Conservation (phyloP, 2,329 filamentous ascomycete species). For the Phoma sp. region DNA sequence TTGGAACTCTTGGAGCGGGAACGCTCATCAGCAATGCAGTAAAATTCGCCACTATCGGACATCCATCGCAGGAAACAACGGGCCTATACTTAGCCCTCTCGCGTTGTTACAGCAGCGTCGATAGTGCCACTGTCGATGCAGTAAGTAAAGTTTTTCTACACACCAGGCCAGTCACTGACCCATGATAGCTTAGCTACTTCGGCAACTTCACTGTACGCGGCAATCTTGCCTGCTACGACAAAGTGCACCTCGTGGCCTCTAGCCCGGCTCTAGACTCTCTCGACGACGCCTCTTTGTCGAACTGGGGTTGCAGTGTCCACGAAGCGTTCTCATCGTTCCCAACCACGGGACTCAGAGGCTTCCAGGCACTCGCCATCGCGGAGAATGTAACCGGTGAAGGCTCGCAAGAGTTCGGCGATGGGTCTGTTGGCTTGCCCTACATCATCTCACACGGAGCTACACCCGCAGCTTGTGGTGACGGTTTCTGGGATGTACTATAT, state of each 20-base stretch:
- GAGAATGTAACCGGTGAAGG: background rate
- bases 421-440: background rate
- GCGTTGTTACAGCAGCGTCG: background rate
- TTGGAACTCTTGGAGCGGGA: background rate
- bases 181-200: background rate
- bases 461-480: background rate
- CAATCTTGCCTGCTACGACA: background rate
- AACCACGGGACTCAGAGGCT: background rate
- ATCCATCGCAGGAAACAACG: background rate
- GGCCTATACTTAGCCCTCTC: background rate
- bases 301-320: background rate
- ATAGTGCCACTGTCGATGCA: background rate
- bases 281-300: background rate
- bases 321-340: background rate
- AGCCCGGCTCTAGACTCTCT: background rate
- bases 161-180: background rate
- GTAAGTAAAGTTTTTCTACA: background rate
- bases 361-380: background rate
- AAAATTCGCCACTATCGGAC: background rate
- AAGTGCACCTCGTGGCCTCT: background rate
- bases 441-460: conserved; percentile 3
- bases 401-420: background rate
- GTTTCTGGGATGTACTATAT: background rate
- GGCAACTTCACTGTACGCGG: background rate
- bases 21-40: background rate